Evolutionary conservation across 208 protist species (phyloP).

Genomic region (Wallacemonas collosoma): DNA sequence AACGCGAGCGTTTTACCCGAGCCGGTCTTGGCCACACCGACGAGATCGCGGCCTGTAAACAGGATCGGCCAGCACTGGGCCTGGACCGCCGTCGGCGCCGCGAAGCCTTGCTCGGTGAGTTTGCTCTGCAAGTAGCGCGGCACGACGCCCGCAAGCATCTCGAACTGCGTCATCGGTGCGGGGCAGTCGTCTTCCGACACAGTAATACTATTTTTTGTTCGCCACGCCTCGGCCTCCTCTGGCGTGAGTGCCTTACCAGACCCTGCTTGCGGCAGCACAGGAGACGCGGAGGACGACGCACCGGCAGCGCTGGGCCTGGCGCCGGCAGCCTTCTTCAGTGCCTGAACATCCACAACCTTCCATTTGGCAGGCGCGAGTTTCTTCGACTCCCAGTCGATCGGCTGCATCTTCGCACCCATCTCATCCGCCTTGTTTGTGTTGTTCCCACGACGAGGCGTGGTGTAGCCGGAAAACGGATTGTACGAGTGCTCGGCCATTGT

Average conservation of each 20-base stretch:
- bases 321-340: constrained; percentile 57
- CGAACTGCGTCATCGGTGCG: constrained; percentile 65
- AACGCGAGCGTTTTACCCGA: constrained; percentile 95
- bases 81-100: constrained; percentile 87
- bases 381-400: constrained; percentile 71
- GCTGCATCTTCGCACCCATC: constrained; percentile 48
- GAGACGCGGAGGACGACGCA: background rate
- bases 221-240: constrained; percentile 66
- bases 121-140: constrained; percentile 78
- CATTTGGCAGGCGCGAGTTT: constrained; percentile 71
- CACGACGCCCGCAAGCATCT: constrained; percentile 56
- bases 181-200: constrained; percentile 64
- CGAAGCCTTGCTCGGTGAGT: constrained; percentile 80
- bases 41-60: constrained; percentile 82
- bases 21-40: constrained; percentile 94
- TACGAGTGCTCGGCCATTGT: constrained; percentile 69
- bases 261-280: background rate
- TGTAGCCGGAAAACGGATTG: constrained; percentile 79
- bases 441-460: constrained; percentile 8
- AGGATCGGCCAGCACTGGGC: constrained; percentile 84
- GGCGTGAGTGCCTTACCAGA: constrained; percentile 39
- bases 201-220: constrained; percentile 64
- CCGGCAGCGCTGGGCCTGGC: constrained; percentile 20
- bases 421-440: constrained; percentile 18
- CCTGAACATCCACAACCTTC: constrained; percentile 75